Base-by-base conservation (phyloP, 495 filamentous ascomycete genomes). In the Penicillium cinerascens region DNA sequence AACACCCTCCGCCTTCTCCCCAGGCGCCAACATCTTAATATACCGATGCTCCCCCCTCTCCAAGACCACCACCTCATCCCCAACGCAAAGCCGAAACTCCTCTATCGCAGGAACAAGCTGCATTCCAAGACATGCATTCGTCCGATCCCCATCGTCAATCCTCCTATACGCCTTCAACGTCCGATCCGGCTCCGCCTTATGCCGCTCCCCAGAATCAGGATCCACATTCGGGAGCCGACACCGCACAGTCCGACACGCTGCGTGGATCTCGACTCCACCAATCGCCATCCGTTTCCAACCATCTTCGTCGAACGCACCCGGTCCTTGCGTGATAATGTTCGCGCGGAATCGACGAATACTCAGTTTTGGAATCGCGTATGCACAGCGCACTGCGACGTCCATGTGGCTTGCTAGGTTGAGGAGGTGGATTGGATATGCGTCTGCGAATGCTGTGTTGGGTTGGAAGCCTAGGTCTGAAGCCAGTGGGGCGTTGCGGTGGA, bases 351-450 rank as follows among this genome's bases (percentile, higher is more conserved):
- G 83, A 2, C 78, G 61, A 3, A 85, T 80, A 37, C 84, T 85
- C 11, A 96, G 75, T 38, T 77, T 75, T 0, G 78, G 80, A 25
- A 89, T 80, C 26, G 80, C 75, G 7, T 65, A 56, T 25, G 72
- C 72, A 21, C 91, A 78, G 18, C 64, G 60, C 1, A 52, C 47
- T 38, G 73, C 80, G 7, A 86, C 68, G 48, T 91, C 82, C 6
- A 80, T 81, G 22, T 95, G 77, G 55, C 85, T 91, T 38, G 84
- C 75, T 9, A 96, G 72, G 54, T 83, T 92, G 29, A 95, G 67
- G 7, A 96, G 66, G 60, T 96, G 89, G 25, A 97, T 71, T 4
- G 92, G 91, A 65, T 93, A 97, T 67, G 90, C 85, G 69, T 97
- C 92, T 48, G 87, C 84, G 62, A 96, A 95, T 52, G 87, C 88